Evolutionary conservation across 148 eudicot genomes (phyloP).

Genomic region (Arctostaphylos glauca): DNA sequence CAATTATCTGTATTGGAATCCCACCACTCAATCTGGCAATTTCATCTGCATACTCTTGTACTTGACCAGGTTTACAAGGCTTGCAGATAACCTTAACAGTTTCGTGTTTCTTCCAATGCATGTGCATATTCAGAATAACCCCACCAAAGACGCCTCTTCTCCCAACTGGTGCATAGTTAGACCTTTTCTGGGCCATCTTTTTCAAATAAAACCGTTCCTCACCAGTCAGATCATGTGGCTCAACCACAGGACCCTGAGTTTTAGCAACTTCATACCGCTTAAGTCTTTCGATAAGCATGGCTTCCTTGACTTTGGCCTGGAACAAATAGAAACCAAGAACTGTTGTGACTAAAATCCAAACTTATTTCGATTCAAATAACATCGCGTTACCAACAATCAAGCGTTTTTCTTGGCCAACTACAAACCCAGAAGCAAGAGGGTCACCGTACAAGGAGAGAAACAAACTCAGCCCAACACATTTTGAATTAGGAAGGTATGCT

Average conservation of each 20-base stretch:
- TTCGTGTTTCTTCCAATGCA: conserved; percentile 99
- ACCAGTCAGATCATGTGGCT: conserved; percentile 68
- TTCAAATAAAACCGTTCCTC: conserved; percentile 87
- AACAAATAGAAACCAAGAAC: conserved; percentile 17
- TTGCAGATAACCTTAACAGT: conserved; percentile 89
- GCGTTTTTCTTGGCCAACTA: not conserved
- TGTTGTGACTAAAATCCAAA: not conserved
- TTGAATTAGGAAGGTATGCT: not conserved
- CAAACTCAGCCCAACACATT: not conserved
- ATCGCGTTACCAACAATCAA: not conserved
- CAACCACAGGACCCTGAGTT: conserved; percentile 75
- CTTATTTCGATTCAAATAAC: not conserved
- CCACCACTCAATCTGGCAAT: conserved; percentile 93
- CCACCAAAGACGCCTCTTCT: conserved; percentile 95
- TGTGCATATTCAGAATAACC: conserved; percentile 93
- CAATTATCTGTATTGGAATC: conserved; percentile 73
- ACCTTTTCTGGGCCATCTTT: conserved; percentile 89
- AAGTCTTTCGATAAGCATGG: conserved; percentile 69
- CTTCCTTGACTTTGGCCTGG: conserved; percentile 85
- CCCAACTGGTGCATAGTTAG: conserved; percentile 91
- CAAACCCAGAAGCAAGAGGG: not conserved
- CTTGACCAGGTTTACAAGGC: conserved; percentile 91
- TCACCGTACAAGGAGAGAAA: not conserved
- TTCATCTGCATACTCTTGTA: conserved; percentile 75
- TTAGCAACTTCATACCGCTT: conserved; percentile 74